Evolutionary conservation across 2,329 filamentous ascomycete species (phyloP), one percentile per base, ranked within the genome.

Genomic region (Rasamsonia emersonii): DNA sequence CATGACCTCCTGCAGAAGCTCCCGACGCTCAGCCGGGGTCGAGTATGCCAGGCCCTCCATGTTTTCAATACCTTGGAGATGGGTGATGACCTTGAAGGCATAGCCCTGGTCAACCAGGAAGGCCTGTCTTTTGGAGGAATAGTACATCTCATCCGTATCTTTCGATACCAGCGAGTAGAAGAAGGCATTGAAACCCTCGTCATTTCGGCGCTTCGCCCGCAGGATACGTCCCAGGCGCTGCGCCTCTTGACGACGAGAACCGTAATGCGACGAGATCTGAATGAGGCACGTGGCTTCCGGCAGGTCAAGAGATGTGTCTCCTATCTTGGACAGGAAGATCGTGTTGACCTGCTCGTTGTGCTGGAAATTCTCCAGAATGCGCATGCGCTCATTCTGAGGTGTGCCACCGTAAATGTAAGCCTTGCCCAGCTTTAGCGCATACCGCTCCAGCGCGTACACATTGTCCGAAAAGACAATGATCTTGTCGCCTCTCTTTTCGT

Each of bases 381-480:
- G 73, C 50, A 93, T 75, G 18, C 91, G 85, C 61, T 96, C 91
- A 10, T 74, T 70, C 50, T 95, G 86, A 14, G 77, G 75, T 0
- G 91, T 98, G 36, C 79, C 83, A 30, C 91, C 91, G 49, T 85
- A 94, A 45, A 98, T 94, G 56, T 80, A 95, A 0, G 84, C 82
- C 55, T 94, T 95, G 28, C 75, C 74, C 21, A 96, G 67, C 45
- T 86, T 89, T 16, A 77, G 68, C 3, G 91, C 88, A 51, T 96
- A 94, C 24, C 79, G 75, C 45, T 89, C 76, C 18, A 98, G 67
- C 0, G 91, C 89, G 51, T 91, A 96, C 24, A 98, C 86, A 45
- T 96, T 95, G 58, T 98, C 91, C 0, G 86, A 94, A 58, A 96
- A 96, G 25, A 98, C 89, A 42, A 96, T 96, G 46, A 96, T 86